Conservation (phyloP, 1,284 basidiomycete genomes). For the Cutaneotrichosporon curvatum region DNA sequence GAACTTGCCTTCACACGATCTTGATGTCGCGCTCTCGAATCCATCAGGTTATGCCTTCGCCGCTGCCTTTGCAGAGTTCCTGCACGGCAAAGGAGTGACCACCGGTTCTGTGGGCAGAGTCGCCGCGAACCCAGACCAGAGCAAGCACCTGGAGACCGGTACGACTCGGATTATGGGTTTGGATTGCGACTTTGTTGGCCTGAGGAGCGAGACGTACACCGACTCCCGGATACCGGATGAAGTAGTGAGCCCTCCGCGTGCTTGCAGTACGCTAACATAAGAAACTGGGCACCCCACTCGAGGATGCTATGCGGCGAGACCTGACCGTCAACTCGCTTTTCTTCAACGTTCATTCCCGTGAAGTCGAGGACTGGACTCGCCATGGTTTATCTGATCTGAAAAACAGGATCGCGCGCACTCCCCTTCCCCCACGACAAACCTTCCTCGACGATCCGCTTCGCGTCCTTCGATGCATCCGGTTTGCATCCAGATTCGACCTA, state of each 20-base stretch:
- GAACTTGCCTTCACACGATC: constrained; percentile 74
- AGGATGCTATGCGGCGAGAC: constrained; percentile 88
- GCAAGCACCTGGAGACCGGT: constrained; percentile 96
- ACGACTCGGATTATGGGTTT: constrained; percentile 75
- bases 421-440: constrained; percentile 76
- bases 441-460: constrained; percentile 93
- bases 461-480: constrained; percentile 82
- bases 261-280: constrained; percentile 39
- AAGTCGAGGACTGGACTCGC: constrained; percentile 81
- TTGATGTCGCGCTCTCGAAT: constrained; percentile 83
- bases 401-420: constrained; percentile 78
- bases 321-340: constrained; percentile 95
- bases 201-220: constrained; percentile 87
- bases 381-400: constrained; percentile 78
- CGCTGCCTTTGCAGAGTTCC: constrained; percentile 63
- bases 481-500: constrained; percentile 85
- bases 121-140: constrained; percentile 91
- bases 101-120: constrained; percentile 67
- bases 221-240: constrained; percentile 82
- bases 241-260: constrained; percentile 56
- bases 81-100: constrained; percentile 53
- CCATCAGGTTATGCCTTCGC: constrained; percentile 92
- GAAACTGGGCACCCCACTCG: constrained; percentile 84
- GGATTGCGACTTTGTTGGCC: constrained; percentile 90
- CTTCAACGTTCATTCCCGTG: constrained; percentile 86